Conservation (phyloP, 1,284 basidiomycete species). For the Ustilago vetiveriae region DNA sequence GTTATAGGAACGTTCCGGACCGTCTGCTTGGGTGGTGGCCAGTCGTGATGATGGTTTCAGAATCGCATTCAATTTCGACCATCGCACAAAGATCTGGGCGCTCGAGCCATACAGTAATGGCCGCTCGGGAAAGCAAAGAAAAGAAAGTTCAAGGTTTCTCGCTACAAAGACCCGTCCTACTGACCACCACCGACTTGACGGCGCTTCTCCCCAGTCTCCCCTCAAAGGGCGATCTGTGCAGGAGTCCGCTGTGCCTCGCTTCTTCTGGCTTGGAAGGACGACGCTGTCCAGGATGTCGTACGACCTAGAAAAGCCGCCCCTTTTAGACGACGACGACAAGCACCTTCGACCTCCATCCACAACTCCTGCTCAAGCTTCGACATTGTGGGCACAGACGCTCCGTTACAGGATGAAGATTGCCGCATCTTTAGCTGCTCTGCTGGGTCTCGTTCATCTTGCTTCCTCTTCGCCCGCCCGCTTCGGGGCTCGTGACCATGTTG, state of each 20-base stretch:
- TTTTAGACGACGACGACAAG: background rate
- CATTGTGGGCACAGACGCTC: constrained; percentile 3
- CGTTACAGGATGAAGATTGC: constrained; percentile 39
- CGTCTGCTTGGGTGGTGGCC: background rate
- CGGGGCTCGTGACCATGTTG: constrained; percentile 8
- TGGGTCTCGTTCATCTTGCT: constrained; percentile 20
- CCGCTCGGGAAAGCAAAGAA: too few relatives aligned
- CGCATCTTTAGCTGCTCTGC: constrained; percentile 17
- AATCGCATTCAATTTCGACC: too few relatives aligned
- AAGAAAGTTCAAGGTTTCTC: constrained; percentile 8
- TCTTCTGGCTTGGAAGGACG: background rate
- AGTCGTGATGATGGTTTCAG: background rate
- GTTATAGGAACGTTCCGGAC: background rate
- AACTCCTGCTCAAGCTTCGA: background rate
- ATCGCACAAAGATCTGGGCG: constrained; percentile 5
- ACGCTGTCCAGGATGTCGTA: constrained; percentile 21
- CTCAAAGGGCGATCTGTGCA: constrained; percentile 5
- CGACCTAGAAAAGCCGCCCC: constrained; percentile 40
- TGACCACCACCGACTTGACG: background rate
- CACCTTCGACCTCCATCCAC: background rate
- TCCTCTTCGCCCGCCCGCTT: constrained; percentile 20
- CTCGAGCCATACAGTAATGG: background rate
- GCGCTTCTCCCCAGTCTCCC: background rate
- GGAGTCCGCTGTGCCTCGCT: constrained; percentile 3
- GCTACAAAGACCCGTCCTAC: constrained; percentile 2